A percentile compares a stretch with the other conserved stretches of the same genome.
Evolutionary conservation across 2,329 filamentous ascomycete species (phyloP).

Genomic region (Diaporthe batatas): DNA sequence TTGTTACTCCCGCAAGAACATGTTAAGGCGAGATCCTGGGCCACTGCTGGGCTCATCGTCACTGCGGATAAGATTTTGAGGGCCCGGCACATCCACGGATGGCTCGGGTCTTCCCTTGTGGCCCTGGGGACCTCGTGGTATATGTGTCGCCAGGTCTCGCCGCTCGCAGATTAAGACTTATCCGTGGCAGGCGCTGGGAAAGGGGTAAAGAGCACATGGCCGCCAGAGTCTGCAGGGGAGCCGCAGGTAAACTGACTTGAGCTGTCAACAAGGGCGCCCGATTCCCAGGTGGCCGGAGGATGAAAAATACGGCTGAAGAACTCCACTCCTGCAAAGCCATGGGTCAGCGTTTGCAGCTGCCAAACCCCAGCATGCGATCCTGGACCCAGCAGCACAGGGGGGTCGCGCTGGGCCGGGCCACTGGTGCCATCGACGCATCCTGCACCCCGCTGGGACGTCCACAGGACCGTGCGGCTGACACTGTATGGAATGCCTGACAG

Average conservation of each 20-base stretch:
- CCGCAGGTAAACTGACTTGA: constrained; percentile 34
- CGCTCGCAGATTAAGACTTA: constrained; percentile 30
- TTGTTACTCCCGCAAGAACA: constrained; percentile 1
- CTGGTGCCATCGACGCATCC: constrained; percentile 29
- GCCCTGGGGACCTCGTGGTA: constrained; percentile 10
- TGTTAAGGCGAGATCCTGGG: not conserved
- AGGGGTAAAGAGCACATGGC: constrained; percentile 31
- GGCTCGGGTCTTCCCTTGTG: constrained; percentile 40
- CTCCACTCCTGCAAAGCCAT: constrained; percentile 28
- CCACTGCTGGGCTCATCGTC: constrained; percentile 2
- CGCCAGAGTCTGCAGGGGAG: constrained; percentile 27
- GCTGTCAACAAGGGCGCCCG: constrained; percentile 17
- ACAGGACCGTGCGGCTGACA: constrained; percentile 24
- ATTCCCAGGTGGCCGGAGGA: constrained; percentile 18
- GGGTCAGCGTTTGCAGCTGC: constrained; percentile 30
- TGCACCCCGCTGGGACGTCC: constrained; percentile 30
- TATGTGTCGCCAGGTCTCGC: constrained; percentile 12
- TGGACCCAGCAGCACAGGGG: constrained; percentile 32
- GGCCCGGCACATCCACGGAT: constrained; percentile 36
- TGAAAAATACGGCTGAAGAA: constrained; percentile 32
- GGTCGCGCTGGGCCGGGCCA: constrained; percentile 29
- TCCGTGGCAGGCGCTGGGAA: constrained; percentile 31
- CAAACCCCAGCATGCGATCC: constrained; percentile 33
- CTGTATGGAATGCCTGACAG: constrained; percentile 9
- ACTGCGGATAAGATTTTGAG: constrained; percentile 30